Evolutionary conservation across 2,329 filamentous ascomycete species (phyloP), one percentile per base, ranked within the genome.

Genomic region (Hysterium pulicare): DNA sequence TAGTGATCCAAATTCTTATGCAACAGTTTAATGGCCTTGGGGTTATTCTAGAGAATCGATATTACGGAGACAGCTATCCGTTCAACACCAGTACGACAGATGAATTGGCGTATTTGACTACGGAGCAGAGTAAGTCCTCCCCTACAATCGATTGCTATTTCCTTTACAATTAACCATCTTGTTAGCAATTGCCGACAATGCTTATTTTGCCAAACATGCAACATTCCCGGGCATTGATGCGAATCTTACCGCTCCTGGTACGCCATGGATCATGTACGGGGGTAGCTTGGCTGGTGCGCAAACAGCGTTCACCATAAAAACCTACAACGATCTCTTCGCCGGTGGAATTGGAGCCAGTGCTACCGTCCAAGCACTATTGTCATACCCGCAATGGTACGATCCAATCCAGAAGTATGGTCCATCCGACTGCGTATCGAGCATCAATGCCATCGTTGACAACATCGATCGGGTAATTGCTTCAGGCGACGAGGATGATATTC

Each of bases 1-100:
- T 53, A 51, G 69, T 77, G 47, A 72, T 78, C 22, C 72, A 78
- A 47, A 76, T 78, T 32, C 52, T 78, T 33, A 77, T 77, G 73
- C 54, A 77, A 53, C 72, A 70, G 4, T 75, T 71, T n/a, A 71
- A 74, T 50, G 76, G 76, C 2, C 57, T 78, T 22, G 76, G 76
- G 7, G 72, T 78, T 3, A 77, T 79, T 44, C 61, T 77, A 3
- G 74, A 78, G 50, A 75, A 77, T 41, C 61, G 74, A 16, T 74
- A 75, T 48, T 77, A 77, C 48, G 74, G 74, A 20, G 41, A 70
- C 21, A 75, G 72, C 47, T 77, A 64, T 43, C 75, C 75, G 0
- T 74, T 70, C 45, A 68, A 71, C 15, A 67, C 64, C 13, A 72
- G 69, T 24, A 72, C 71, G 1, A 76, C 73, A 3, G 75, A 78